phyloP scores from a whole-genome alignment of 106 monocot genomes.

The Xerophyta viscosa region DNA sequence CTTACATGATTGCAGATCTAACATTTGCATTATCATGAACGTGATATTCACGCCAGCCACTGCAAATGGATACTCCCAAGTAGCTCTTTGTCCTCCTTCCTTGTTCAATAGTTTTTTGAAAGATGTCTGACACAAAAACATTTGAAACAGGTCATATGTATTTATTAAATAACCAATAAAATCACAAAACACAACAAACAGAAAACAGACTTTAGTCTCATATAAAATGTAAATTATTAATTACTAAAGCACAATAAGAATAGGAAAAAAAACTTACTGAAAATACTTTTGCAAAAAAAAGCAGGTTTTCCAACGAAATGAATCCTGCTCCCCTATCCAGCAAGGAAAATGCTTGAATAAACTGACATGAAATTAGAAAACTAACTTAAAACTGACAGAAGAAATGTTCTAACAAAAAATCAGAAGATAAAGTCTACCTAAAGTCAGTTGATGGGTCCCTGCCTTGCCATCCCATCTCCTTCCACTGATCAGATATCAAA shows the following conservation, averaged over 20 bases:
- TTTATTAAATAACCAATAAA: not conserved
- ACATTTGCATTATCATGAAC: slow-evolving; percentile 95
- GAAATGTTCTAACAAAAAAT: not conserved
- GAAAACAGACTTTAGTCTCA: too few species aligned
- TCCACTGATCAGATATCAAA: slow-evolving; percentile 91
- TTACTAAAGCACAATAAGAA: too few species aligned
- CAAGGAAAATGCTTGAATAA: slow-evolving; percentile 5
- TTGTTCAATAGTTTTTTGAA: slow-evolving; percentile 71
- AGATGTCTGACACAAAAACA: slow-evolving; percentile 29
- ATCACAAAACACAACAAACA: not conserved
- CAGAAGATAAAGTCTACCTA: slow-evolving; percentile 31
- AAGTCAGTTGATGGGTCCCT: slow-evolving; percentile 93
- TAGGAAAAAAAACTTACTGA: slow-evolving; percentile 30
- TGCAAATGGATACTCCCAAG: slow-evolving; percentile 94
- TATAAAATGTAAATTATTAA: too few species aligned
- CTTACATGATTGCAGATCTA: slow-evolving; percentile 71
- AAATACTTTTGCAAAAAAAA: slow-evolving; percentile 87
- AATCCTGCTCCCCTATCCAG: slow-evolving; percentile 71
- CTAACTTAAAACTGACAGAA: not conserved
- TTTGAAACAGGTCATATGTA: not conserved
- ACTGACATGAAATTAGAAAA: not conserved
- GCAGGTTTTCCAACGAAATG: slow-evolving; percentile 83
- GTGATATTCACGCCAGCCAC: slow-evolving; percentile 92
- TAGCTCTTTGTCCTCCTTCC: slow-evolving; percentile 66
- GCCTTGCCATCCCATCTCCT: slow-evolving; percentile 96